Evolutionary conservation across 805 yeast species (phyloP).

Genomic region (Torulaspora indica): DNA sequence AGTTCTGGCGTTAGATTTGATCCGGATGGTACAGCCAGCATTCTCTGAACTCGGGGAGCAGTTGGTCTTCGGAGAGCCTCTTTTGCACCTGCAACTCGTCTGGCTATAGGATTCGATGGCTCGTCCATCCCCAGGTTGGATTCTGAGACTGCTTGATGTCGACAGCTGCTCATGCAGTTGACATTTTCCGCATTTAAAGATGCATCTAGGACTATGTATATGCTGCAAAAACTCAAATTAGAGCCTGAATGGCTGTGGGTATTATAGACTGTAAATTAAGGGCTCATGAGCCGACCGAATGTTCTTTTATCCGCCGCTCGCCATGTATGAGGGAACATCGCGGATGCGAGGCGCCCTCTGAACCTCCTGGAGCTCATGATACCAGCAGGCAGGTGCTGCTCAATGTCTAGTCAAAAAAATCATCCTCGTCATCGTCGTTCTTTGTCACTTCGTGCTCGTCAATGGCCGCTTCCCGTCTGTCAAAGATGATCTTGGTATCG

Average conservation of each 20-base stretch:
- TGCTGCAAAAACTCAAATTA: no score
- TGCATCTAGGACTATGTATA: no score
- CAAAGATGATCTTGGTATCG: conserved; percentile 61
- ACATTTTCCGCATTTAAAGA: no score
- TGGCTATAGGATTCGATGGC: conserved; percentile 2
- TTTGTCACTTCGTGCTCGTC: conserved; percentile 38
- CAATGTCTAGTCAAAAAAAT: conserved; percentile 41
- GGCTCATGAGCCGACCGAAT: no score
- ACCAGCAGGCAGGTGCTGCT: background rate
- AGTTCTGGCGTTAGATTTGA: conserved; percentile 2
- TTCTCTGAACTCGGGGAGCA: conserved; percentile 2
- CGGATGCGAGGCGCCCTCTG: no score
- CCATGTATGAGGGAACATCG: no score
- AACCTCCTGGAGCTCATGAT: background rate
- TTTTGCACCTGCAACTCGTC: background rate
- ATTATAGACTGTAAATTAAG: no score
- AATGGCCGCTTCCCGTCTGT: conserved; percentile 45
- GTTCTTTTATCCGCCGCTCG: background rate
- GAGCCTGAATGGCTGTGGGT: no score
- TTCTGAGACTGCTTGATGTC: background rate
- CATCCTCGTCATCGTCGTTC: conserved; percentile 40
- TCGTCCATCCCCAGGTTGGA: background rate
- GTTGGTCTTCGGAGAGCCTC: conserved; percentile 5
- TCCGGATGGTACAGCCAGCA: conserved; percentile 4
- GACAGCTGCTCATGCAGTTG: no score